Conservation (phyloP, 1,139 yeast genomes). For the Protomyces macrosporus region DNA sequence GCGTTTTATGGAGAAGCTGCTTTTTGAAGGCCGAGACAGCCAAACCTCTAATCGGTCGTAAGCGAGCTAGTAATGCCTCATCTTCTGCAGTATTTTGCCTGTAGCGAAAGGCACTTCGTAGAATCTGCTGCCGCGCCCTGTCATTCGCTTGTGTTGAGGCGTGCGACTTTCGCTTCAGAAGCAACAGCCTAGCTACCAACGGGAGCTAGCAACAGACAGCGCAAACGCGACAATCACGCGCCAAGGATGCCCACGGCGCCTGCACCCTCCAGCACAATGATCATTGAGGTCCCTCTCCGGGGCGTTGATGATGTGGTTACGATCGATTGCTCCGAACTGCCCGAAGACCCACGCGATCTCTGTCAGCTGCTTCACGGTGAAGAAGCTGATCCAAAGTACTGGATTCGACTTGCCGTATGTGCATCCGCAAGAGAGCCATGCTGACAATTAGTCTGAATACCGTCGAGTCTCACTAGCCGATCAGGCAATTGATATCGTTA, state of each 20-base stretch:
- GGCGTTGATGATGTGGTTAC: conserved; percentile 65
- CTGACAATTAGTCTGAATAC: conserved; percentile 48
- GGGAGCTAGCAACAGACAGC: too few relatives aligned
- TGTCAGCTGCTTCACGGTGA: conserved; percentile 74
- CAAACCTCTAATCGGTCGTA: too few relatives aligned
- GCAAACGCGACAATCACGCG: too few relatives aligned
- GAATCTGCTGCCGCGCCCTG: too few relatives aligned
- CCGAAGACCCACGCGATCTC: conserved; percentile 82
- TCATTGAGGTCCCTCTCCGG: conserved; percentile 60
- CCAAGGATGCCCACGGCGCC: too few relatives aligned
- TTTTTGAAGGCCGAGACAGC: neutral
- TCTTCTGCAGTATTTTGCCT: too few relatives aligned
- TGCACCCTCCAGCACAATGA: neutral
- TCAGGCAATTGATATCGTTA: conserved; percentile 62
- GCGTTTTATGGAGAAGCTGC: conserved; percentile 36
- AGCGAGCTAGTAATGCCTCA: too few relatives aligned
- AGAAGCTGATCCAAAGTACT: conserved; percentile 65
- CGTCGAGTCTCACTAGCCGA: conserved; percentile 54
- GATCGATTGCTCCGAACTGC: conserved; percentile 64
- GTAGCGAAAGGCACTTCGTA: too few relatives aligned
- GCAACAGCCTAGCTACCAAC: too few relatives aligned
- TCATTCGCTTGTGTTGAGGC: too few relatives aligned
- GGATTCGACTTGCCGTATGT: conserved; percentile 47
- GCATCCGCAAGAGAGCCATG: neutral
- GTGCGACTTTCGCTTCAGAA: too few relatives aligned